These are phyloP conservation scores for Thielaviopsis musarum DNA, from an alignment of 2,329 filamentous ascomycete species.

Conservation along the genomic window DNA sequence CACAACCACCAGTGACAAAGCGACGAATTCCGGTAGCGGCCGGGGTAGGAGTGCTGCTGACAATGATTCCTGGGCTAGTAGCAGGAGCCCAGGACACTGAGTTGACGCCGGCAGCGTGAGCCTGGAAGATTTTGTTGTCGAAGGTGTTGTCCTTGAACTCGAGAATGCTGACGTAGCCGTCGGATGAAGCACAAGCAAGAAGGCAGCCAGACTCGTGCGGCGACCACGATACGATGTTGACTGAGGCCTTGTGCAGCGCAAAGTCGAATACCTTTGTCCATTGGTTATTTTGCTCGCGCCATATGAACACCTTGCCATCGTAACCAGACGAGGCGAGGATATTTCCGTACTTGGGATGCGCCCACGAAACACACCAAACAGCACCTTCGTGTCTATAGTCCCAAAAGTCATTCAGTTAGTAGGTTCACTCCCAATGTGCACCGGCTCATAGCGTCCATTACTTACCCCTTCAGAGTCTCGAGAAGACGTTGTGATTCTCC, in stretches of 20 bases:
- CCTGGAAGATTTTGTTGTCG: constrained; percentile 76
- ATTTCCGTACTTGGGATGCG: constrained; percentile 95
- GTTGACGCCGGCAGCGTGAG: constrained; percentile 89
- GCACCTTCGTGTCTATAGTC: constrained; percentile 71
- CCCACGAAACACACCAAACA: constrained; percentile 96
- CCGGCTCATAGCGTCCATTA: constrained; percentile 4
- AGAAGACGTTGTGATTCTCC: constrained; percentile 77
- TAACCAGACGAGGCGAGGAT: constrained; percentile 92
- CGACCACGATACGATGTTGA: constrained; percentile 96
- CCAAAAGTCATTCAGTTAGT: background rate
- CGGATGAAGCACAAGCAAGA: constrained; percentile 83
- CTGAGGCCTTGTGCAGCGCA: constrained; percentile 81
- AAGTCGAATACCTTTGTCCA: constrained; percentile 90
- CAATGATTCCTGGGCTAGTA: constrained; percentile 65
- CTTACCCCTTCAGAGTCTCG: constrained; percentile 87
- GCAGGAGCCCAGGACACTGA: constrained; percentile 90
- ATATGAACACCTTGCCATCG: constrained; percentile 97
- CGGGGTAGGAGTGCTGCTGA: constrained; percentile 49
- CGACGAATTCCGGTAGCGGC: constrained; percentile 50
- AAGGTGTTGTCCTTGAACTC: constrained; percentile 95
- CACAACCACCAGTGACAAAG: constrained; percentile 88
- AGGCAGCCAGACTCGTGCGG: constrained; percentile 91
- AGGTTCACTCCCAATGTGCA: background rate
- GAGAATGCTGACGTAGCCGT: constrained; percentile 83
- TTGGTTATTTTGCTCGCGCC: constrained; percentile 66